These are phyloP conservation scores for Biscogniauxia sp. DNA, from an alignment of 2,329 filamentous ascomycete species.

Conservation along the genomic window DNA sequence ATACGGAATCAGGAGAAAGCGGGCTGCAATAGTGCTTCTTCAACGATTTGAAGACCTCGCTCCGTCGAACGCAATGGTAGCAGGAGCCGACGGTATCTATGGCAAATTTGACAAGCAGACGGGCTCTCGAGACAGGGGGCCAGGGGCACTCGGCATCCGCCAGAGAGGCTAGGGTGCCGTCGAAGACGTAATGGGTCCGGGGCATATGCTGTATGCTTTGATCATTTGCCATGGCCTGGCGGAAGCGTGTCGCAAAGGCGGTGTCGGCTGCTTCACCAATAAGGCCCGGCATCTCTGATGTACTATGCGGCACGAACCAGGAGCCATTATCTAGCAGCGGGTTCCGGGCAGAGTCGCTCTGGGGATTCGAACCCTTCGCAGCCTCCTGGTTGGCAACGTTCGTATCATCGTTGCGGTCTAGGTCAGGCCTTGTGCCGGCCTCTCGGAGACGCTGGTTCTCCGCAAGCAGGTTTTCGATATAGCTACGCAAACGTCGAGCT, in stretches of 20 bases:
- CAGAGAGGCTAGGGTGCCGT: constrained; percentile 28
- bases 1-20: constrained; percentile 31
- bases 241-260: constrained; percentile 37
- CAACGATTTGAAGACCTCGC: constrained; percentile 35
- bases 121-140: constrained; percentile 38
- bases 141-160: constrained; percentile 34
- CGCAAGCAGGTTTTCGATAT: constrained; percentile 35
- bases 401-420: neutral
- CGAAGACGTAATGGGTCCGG: constrained; percentile 34
- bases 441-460: constrained; percentile 33
- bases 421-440: constrained; percentile 3
- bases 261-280: constrained; percentile 38
- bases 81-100: constrained; percentile 38
- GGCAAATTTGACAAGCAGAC: constrained; percentile 39
- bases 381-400: neutral
- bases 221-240: constrained; percentile 34
- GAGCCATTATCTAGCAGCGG: constrained; percentile 25
- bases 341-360: constrained; percentile 11
- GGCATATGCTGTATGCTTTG: constrained; percentile 32
- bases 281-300: constrained; percentile 33
- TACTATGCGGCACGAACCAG: constrained; percentile 36
- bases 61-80: constrained; percentile 43
- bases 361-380: neutral
- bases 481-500: constrained; percentile 19
- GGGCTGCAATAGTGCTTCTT: constrained; percentile 38